Conservation (phyloP, 208 protist species). For the Leishmania braziliensis region DNA sequence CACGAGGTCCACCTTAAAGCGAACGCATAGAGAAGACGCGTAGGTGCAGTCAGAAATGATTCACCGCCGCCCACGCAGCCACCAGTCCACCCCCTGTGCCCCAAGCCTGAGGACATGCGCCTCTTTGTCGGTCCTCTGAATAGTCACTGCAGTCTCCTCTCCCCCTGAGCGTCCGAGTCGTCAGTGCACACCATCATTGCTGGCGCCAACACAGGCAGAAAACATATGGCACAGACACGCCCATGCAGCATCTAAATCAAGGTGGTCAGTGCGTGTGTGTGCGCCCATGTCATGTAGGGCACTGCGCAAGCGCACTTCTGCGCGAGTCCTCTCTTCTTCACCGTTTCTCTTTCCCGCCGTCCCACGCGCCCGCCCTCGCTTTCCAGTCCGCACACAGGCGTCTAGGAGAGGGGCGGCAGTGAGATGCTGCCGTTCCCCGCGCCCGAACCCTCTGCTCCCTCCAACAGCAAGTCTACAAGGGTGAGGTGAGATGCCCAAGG, state of each 20-base stretch:
- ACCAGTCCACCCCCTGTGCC: not conserved
- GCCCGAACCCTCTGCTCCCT: not conserved
- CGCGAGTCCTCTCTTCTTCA: not conserved
- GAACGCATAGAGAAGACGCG: not conserved
- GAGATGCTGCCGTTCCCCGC: slow-evolving; percentile 19
- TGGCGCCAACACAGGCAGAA: not conserved
- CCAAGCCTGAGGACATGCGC: not conserved
- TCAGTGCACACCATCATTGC: not conserved
- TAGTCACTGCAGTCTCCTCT: not conserved
- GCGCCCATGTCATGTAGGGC: not conserved
- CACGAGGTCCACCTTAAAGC: not conserved
- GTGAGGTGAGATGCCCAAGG: not conserved
- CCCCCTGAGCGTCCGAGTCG: not conserved
- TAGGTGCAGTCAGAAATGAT: not conserved
- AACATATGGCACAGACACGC: not conserved
- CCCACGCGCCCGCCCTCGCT: not conserved
- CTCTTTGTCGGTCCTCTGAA: not conserved
- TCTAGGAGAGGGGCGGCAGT: not conserved
- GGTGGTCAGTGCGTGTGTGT: not conserved
- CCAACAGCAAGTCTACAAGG: not conserved
- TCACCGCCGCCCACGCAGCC: not conserved
- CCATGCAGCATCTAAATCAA: not conserved
- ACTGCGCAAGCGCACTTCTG: not conserved
- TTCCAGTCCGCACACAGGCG: not conserved
- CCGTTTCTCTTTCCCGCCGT: not conserved